phyloP scores from a whole-genome alignment of 2,329 filamentous ascomycete genomes.

The Aspergillus sp. region DNA sequence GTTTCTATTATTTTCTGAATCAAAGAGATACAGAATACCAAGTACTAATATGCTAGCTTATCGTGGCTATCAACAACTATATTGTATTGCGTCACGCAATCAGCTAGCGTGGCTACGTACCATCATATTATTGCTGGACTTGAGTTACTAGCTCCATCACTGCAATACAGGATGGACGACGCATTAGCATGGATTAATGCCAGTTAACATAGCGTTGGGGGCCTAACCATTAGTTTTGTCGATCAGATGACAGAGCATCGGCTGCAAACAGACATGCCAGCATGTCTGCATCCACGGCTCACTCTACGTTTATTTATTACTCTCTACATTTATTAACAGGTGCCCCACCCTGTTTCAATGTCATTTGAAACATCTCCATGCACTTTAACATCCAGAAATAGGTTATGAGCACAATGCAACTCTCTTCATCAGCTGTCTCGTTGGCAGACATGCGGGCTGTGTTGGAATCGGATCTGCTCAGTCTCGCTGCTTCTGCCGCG shows the following conservation, averaged over 20 bases:
- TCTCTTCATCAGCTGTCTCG: not conserved
- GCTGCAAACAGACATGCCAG: not conserved
- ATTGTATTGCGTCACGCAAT: too few relatives aligned
- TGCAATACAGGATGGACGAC: too few relatives aligned
- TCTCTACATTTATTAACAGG: too few relatives aligned
- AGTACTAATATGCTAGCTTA: too few relatives aligned
- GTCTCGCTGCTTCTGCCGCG: not conserved
- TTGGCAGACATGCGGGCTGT: not conserved
- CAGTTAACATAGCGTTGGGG: too few relatives aligned
- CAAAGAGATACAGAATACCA: too few relatives aligned
- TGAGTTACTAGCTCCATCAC: too few relatives aligned
- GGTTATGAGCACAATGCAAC: not conserved
- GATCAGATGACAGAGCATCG: not conserved
- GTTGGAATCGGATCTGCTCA: not conserved
- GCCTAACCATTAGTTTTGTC: not conserved
- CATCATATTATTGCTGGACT: too few relatives aligned
- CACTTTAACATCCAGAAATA: slow-evolving; percentile 4
- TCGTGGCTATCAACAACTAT: too few relatives aligned
- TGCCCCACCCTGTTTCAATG: not conserved
- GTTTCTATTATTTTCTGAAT: too few relatives aligned
- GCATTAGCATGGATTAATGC: too few relatives aligned
- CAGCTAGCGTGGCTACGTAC: too few relatives aligned
- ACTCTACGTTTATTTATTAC: not conserved
- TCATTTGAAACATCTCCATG: not conserved
- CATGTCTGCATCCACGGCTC: not conserved